Conservation (phyloP, 768 basidiomycete species). For the Amanita pallidorosea region DNA sequence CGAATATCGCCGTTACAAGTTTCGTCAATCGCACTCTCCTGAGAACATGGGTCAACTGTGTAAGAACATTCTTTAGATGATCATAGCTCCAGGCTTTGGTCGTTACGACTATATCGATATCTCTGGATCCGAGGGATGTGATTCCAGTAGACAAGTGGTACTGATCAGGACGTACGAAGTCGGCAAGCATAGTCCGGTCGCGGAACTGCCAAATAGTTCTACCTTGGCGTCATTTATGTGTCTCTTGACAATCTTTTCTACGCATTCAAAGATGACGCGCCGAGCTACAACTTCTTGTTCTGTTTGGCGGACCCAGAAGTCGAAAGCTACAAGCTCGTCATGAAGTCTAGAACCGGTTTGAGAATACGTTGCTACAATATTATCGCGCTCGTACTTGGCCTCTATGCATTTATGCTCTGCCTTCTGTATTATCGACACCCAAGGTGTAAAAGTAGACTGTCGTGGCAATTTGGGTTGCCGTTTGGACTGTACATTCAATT, state of each 20-base stretch:
- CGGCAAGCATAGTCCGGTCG: conserved; percentile 51
- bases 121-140: conserved; percentile 24
- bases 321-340: conserved; percentile 50
- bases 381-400: not conserved
- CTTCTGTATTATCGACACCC: not conserved
- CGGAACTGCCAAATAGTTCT: conserved; percentile 49
- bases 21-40: conserved; percentile 30
- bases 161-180: conserved; percentile 33
- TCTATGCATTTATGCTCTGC: not conserved
- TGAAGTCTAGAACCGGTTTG: conserved; percentile 35
- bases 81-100: conserved; percentile 11
- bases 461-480: not conserved
- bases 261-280: conserved; percentile 30
- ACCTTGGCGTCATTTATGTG: conserved; percentile 37
- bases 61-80: conserved; percentile 31
- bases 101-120: conserved; percentile 49
- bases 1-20: conserved; percentile 18
- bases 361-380: no score
- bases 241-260: conserved; percentile 33
- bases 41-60: conserved; percentile 37
- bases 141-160: not conserved
- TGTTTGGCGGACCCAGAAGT: conserved; percentile 42
- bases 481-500: no score
- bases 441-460: not conserved
- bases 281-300: conserved; percentile 38